Evolutionary conservation across 2,329 filamentous ascomycete species (phyloP).

Genomic region (Sphaceloma murrayae): DNA sequence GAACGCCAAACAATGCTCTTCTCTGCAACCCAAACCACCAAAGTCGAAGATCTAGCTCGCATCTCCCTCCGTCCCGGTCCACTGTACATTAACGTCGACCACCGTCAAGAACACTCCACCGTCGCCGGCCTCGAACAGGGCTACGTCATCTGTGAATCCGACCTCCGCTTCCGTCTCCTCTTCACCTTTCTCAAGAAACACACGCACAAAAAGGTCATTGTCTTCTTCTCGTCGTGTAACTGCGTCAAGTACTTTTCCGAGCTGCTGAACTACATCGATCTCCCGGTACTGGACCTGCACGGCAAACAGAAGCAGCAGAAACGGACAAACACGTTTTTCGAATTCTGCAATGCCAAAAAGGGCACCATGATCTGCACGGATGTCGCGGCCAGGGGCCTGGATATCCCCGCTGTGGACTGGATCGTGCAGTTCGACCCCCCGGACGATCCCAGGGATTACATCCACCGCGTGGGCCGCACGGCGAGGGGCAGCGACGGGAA

Average conservation of each 20-base stretch:
- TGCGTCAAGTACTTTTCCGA: conserved; percentile 95
- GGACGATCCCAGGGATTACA: conserved; percentile 58
- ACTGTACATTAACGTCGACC: conserved; percentile 93
- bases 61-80: conserved; percentile 88
- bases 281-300: conserved; percentile 76
- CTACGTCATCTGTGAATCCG: conserved; percentile 85
- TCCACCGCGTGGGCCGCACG: conserved; percentile 91
- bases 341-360: conserved; percentile 77
- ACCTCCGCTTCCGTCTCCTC: conserved; percentile 85
- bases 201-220: conserved; percentile 92
- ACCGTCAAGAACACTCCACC: conserved; percentile 79
- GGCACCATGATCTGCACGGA: conserved; percentile 94
- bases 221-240: conserved; percentile 74
- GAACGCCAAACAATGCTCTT: conserved; percentile 96
- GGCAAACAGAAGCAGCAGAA: conserved; percentile 99
- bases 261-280: conserved; percentile 93
- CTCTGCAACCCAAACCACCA: conserved; percentile 95
- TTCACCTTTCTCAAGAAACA: conserved; percentile 92
- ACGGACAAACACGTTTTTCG: conserved; percentile 97
- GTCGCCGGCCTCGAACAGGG: conserved; percentile 92
- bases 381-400: conserved; percentile 85
- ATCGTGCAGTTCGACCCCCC: conserved; percentile 86
- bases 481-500: conserved; percentile 75
- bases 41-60: conserved; percentile 91
- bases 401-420: conserved; percentile 94